Percentiles rank a stretch among this genome's conserved stretches.
These are phyloP conservation scores for Fusarium sp. DNA, from an alignment of 2,329 filamentous ascomycete species.

Conservation along the genomic window DNA sequence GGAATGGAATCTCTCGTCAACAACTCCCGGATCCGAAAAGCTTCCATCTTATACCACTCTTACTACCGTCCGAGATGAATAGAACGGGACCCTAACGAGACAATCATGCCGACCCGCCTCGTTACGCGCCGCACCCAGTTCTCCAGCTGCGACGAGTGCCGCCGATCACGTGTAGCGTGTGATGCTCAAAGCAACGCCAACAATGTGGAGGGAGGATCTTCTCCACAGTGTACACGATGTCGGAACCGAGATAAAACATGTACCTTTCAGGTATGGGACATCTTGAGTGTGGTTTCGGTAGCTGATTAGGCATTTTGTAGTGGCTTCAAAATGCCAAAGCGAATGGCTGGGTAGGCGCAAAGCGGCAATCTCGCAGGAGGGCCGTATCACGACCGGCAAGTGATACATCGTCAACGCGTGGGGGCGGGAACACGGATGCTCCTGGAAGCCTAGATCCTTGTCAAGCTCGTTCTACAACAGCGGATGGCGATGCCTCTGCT, in stretches of 20 bases:
- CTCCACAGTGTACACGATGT: constrained; percentile 74
- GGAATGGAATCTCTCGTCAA: constrained; percentile 10
- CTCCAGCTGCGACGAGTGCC: constrained; percentile 50
- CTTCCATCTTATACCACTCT: not conserved
- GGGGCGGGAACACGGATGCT: not conserved
- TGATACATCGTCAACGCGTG: constrained; percentile 21
- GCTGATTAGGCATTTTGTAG: constrained; percentile 10
- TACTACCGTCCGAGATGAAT: not conserved
- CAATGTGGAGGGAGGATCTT: constrained; percentile 69
- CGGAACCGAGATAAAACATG: constrained; percentile 42
- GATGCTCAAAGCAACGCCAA: constrained; percentile 38
- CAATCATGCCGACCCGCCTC: constrained; percentile 30
- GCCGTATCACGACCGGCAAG: constrained; percentile 19
- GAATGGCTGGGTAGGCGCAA: not conserved
- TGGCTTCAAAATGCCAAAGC: constrained; percentile 45
- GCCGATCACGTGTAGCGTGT: constrained; percentile 48
- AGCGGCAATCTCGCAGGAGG: constrained; percentile 33
- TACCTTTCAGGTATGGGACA: constrained; percentile 46
- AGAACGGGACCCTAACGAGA: not conserved
- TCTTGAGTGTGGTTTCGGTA: too few species aligned
- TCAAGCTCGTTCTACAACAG: not conserved
- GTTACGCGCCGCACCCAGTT: constrained; percentile 51
- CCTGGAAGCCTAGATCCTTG: not conserved
- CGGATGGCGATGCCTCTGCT: not conserved
- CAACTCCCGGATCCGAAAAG: constrained; percentile 26